These are phyloP conservation scores for Botryotinia calthae DNA, from an alignment of 2,329 filamentous ascomycete genomes.

Conservation along the genomic window DNA sequence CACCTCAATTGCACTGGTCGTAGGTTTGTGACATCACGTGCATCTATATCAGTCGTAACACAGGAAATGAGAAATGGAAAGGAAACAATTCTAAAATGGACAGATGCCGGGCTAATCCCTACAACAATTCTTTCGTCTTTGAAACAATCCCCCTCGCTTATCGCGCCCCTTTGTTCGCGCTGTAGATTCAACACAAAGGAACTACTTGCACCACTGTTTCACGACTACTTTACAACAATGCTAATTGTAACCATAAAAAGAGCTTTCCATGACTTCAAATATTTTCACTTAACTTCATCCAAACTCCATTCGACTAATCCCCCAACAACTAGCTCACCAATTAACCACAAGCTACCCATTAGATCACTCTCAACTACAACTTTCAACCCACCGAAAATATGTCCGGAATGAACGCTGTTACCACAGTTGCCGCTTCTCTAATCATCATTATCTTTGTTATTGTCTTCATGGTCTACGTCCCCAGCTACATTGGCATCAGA, in stretches of 20 bases:
- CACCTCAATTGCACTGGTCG: not conserved
- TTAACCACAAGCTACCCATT: not conserved
- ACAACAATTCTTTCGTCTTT: not conserved
- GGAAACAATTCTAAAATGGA: not conserved
- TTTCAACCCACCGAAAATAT: not conserved
- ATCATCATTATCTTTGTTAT: not conserved
- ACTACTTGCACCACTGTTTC: too few species aligned
- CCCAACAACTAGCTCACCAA: not conserved
- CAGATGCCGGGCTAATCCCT: not conserved
- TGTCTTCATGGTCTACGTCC: not conserved
- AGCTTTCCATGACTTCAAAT: not conserved
- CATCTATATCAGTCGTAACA: not conserved
- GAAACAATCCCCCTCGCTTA: not conserved
- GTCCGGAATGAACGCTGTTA: not conserved
- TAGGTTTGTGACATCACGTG: not conserved
- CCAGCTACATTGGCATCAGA: not conserved
- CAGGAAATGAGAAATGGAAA: not conserved
- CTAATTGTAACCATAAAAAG: not conserved
- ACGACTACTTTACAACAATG: not conserved
- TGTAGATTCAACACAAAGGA: not conserved
- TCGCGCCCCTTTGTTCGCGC: not conserved
- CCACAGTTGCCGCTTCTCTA: not conserved
- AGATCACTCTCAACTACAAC: not conserved
- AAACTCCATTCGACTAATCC: not conserved
- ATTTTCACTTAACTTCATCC: not conserved